Conservation (phyloP, 2,329 filamentous ascomycete species). For the Keithomyces neogunnii region DNA sequence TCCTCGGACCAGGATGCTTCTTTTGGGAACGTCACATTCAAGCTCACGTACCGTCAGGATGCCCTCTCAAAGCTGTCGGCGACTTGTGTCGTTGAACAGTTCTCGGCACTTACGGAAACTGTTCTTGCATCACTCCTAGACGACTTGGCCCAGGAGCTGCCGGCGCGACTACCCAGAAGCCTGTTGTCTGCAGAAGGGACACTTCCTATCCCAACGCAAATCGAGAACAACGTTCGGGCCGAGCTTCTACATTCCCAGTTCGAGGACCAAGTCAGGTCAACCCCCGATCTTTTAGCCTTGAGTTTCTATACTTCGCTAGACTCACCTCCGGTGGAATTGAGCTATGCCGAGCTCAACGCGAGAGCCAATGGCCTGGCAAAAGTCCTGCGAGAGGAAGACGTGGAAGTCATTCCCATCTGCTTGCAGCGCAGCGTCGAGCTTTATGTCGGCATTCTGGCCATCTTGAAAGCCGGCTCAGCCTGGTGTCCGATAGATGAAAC, state of each 20-base stretch:
- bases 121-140: slow-evolving; percentile 8
- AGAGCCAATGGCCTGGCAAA: slow-evolving; percentile 23
- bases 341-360: slow-evolving; percentile 25
- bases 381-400: slow-evolving; percentile 18
- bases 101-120: slow-evolving; percentile 9
- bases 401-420: slow-evolving; percentile 25
- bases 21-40: slow-evolving; percentile 1
- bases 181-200: slow-evolving; percentile 10
- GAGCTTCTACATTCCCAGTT: slow-evolving; percentile 16
- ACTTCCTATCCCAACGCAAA: slow-evolving; percentile 14
- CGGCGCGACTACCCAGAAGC: slow-evolving; percentile 6
- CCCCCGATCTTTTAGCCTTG: slow-evolving; percentile 11
- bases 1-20: not conserved
- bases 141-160: slow-evolving; percentile 7
- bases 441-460: slow-evolving; percentile 31
- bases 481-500: slow-evolving; percentile 32
- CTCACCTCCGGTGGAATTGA: slow-evolving; percentile 15
- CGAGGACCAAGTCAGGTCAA: slow-evolving; percentile 13
- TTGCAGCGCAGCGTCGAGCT: slow-evolving; percentile 28
- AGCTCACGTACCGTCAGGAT: slow-evolving; percentile 7
- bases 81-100: slow-evolving; percentile 10
- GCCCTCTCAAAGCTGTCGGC: slow-evolving; percentile 11
- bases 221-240: slow-evolving; percentile 6
- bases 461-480: slow-evolving; percentile 31
- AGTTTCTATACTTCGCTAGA: slow-evolving; percentile 15